phyloP scores from a whole-genome alignment of 192 early-diverging fungal species.

The Mycoemilia scoparia region DNA sequence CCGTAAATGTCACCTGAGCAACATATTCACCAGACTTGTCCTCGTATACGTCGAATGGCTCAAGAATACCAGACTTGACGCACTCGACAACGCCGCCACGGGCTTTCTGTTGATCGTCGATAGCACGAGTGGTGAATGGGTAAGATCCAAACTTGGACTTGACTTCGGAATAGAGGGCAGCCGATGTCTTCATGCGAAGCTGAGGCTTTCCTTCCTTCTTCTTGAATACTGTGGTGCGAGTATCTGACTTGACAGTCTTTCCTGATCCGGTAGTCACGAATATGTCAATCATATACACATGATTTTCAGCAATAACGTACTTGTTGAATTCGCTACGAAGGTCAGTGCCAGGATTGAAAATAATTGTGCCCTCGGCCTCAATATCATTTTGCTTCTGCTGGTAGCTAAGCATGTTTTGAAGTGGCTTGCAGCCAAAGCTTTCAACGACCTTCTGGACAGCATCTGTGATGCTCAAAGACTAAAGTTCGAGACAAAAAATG shows the following conservation, averaged over 20 bases:
- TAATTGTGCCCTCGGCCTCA: conserved; percentile 86
- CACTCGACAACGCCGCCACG: conserved; percentile 86
- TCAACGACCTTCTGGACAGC: conserved; percentile 57
- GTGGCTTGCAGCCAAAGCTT: conserved; percentile 70
- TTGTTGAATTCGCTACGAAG: conserved; percentile 55
- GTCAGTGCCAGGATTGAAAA: conserved; percentile 63
- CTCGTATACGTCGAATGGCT: conserved; percentile 65
- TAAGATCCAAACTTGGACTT: conserved; percentile 62
- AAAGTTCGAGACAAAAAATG: conserved; percentile 27
- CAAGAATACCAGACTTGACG: conserved; percentile 59
- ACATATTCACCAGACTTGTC: conserved; percentile 63
- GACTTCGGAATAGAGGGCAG: conserved; percentile 52
- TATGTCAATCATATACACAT: conserved; percentile 88
- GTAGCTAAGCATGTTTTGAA: conserved; percentile 85
- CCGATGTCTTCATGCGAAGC: conserved; percentile 77
- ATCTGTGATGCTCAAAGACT: too few relatives aligned
- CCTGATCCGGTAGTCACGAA: conserved; percentile 79
- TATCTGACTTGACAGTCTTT: conserved; percentile 45
- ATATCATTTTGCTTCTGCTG: conserved; percentile 71
- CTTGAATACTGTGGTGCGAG: conserved; percentile 83
- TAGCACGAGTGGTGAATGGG: conserved; percentile 70
- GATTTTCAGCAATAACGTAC: conserved; percentile 56
- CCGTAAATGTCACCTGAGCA: conserved; percentile 86
- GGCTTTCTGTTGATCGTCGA: conserved; percentile 81
- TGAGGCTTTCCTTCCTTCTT: conserved; percentile 61